A percentile compares a stretch with the other conserved stretches of the same genome.
phyloP scores from a whole-genome alignment of 2,329 filamentous ascomycete genomes.

The Fusarium pseudograminearum region DNA sequence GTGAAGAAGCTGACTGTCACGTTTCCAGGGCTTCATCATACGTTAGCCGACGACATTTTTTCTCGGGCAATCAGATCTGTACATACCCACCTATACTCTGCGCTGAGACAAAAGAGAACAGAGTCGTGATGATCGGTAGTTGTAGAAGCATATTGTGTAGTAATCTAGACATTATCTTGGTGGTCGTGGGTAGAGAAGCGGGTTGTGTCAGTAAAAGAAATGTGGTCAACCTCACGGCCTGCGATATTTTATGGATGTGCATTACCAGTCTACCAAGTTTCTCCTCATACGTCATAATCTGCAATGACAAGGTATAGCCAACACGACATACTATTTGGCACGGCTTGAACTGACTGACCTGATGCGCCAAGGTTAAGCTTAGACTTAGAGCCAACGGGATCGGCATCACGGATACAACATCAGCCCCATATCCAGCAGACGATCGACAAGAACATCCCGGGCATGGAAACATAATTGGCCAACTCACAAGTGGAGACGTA shows the following conservation, averaged over 20 bases:
- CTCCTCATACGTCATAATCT: neutral
- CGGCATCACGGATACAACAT: neutral
- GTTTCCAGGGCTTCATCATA: fast-evolving
- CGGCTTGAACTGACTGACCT: neutral
- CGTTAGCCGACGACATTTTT: neutral
- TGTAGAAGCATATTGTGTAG: neutral
- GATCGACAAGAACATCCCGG: neutral
- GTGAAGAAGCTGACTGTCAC: neutral
- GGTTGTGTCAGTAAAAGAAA: neutral
- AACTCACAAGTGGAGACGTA: neutral
- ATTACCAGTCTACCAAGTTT: neutral
- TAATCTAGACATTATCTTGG: no score
- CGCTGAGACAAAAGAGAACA: neutral
- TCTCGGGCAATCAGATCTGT: neutral
- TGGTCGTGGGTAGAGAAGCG: neutral
- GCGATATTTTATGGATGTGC: neutral
- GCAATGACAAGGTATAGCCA: neutral
- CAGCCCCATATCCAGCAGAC: fast-evolving
- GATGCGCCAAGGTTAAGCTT: neutral
- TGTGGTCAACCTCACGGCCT: neutral
- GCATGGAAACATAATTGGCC: neutral
- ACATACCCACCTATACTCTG: neutral
- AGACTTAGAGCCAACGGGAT: neutral
- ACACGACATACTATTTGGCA: neutral
- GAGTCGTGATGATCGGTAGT: fast-evolving